Evolutionary conservation across 129 eudicot species (phyloP), one percentile per base, ranked within the genome.

Genomic region (Flaveria sonorensis): DNA sequence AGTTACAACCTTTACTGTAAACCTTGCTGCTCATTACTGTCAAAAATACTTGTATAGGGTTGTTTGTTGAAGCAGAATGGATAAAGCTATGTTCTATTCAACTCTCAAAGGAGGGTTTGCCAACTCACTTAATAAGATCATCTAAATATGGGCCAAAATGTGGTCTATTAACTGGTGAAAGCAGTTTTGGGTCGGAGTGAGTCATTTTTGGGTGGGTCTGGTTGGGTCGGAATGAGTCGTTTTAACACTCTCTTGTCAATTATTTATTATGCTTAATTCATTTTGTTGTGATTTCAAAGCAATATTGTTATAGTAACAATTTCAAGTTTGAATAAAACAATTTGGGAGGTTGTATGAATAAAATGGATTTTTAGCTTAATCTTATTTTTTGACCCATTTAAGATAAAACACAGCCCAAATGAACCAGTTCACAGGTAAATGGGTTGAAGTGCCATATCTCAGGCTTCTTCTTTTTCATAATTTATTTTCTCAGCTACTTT

Each of bases 371-470:
- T 20, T 57, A n/a, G 24, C 24, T 36, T 36, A n/a, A 18, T 57
- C 9, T 21, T 57, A 18, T 21, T 21, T 20, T 57, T 21, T 52
- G 10, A 52, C 60, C 21, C 6, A 52, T 52, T 52, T 52, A 52
- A n/a, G 23, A 52, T 16, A 52, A n/a, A 52, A 52, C 21, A 52
- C 60, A 52, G 30, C 13, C 23, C 60, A 53, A 53, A 50, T 50
- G 15, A 1, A 55, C 23, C 61, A 2, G 20, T 20, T 21, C 14
- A 8, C 32, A 57, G 15, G 28, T 57, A 60, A 60, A 60, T 24
- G 67, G 40, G 40, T 60, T 60, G 67, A 60, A 60, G 68, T 62
- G 45, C 43, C 20, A 32, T 28, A 28, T 62, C 15, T 71, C 15
- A 45, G 28, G 51, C 18, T 10, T n/a, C 6, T 1, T 16, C 28